phyloP scores from a whole-genome alignment of 2,329 filamentous ascomycete genomes.

The Alternaria tenuissima region DNA sequence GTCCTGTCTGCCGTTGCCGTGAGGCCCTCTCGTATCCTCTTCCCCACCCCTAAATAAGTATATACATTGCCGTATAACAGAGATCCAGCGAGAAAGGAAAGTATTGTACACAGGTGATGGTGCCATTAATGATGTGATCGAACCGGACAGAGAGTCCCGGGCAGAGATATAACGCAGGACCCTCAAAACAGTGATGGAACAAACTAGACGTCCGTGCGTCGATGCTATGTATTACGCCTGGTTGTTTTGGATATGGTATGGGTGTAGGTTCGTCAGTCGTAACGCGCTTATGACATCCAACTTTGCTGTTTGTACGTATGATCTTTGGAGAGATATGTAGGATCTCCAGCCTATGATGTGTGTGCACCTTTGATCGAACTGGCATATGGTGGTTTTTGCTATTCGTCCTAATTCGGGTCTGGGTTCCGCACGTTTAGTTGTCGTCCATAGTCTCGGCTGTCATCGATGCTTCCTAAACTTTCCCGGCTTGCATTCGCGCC shows the following conservation, averaged over 20 bases:
- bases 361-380: background rate
- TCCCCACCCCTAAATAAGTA: conserved; percentile 18
- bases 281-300: conserved; percentile 30
- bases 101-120: conserved; percentile 31
- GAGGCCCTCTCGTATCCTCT: conserved; percentile 5
- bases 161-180: background rate
- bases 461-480: conserved; percentile 57
- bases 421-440: conserved; percentile 56
- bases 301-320: conserved; percentile 18
- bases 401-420: conserved; percentile 28
- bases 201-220: conserved; percentile 27
- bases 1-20: conserved; percentile 9
- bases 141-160: conserved; percentile 12
- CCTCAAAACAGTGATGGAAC: conserved; percentile 9
- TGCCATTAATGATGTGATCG: conserved; percentile 28
- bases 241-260: conserved; percentile 18
- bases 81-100: conserved; percentile 23
- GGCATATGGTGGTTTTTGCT: background rate
- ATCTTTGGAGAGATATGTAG: conserved; percentile 7
- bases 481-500: conserved; percentile 53
- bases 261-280: conserved; percentile 40
- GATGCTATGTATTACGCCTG: conserved; percentile 32
- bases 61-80: conserved; percentile 39
- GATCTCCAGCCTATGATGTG: conserved; percentile 1
- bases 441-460: conserved; percentile 58